Evolutionary conservation across 768 basidiomycete genomes (phyloP).

Genomic region (Rhodocollybia butyracea): DNA sequence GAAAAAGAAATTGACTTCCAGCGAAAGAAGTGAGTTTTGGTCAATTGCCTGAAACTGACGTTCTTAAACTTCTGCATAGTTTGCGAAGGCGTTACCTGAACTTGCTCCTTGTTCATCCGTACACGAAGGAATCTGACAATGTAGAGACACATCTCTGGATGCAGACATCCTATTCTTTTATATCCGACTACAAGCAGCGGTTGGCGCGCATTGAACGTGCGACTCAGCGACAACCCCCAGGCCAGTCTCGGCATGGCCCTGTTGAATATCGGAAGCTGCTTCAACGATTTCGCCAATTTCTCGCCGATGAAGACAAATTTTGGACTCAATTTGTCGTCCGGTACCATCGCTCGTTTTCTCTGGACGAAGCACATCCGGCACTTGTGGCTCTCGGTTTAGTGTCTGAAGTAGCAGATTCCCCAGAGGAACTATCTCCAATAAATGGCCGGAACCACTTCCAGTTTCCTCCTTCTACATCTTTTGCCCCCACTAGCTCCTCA

Average conservation of each 20-base stretch:
- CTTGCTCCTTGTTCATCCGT: slow-evolving; percentile 66
- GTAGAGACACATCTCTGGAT: slow-evolving; percentile 87
- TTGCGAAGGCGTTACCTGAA: slow-evolving; percentile 68
- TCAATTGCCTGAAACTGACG: not conserved
- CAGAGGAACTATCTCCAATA: slow-evolving; percentile 15
- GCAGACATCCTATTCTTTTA: slow-evolving; percentile 86
- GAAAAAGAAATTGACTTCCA: slow-evolving; percentile 84
- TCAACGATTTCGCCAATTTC: slow-evolving; percentile 86
- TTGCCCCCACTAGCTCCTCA: slow-evolving; percentile 37
- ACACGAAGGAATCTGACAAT: slow-evolving; percentile 71
- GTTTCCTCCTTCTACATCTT: slow-evolving; percentile 47
- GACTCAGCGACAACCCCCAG: slow-evolving; percentile 38
- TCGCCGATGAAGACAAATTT: slow-evolving; percentile 88
- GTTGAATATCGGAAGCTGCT: slow-evolving; percentile 86
- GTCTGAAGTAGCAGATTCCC: slow-evolving; percentile 19
- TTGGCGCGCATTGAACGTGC: slow-evolving; percentile 64
- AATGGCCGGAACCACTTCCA: slow-evolving; percentile 56
- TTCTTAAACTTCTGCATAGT: slow-evolving; percentile 31
- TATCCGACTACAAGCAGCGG: slow-evolving; percentile 76
- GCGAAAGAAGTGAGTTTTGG: slow-evolving; percentile 70
- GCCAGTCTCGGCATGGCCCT: slow-evolving; percentile 46
- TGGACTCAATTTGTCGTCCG: slow-evolving; percentile 81
- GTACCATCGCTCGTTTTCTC: slow-evolving; percentile 65
- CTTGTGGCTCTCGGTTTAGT: slow-evolving; percentile 58
- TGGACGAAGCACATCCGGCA: slow-evolving; percentile 55